A percentile compares a stretch with the other conserved stretches of the same genome.
Evolutionary conservation across 2,329 filamentous ascomycete species (phyloP).

Genomic region (Nemania serpens): DNA sequence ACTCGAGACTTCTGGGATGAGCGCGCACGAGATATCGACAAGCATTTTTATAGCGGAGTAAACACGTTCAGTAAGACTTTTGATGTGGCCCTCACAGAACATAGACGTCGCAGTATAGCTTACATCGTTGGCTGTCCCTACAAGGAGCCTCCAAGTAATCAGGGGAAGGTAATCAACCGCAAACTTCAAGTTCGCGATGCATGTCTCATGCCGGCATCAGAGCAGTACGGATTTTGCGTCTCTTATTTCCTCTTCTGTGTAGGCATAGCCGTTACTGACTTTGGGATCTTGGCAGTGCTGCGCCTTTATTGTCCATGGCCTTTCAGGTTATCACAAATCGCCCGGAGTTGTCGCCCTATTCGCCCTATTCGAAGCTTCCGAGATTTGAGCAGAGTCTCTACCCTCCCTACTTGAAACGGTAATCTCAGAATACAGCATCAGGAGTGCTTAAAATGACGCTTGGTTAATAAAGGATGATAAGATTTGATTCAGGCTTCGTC

Average conservation of each 20-base stretch:
- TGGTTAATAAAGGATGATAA: conserved; percentile 13
- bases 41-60: conserved; percentile 48
- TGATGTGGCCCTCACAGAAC: conserved; percentile 40
- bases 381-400: conserved; percentile 22
- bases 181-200: conserved; percentile 46
- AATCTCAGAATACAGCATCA: conserved; percentile 11
- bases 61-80: conserved; percentile 44
- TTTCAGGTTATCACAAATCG: conserved; percentile 38
- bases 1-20: conserved; percentile 31
- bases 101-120: conserved; percentile 37
- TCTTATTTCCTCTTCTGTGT: background rate
- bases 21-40: conserved; percentile 41
- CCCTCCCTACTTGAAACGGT: conserved; percentile 19
- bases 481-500: conserved; percentile 18
- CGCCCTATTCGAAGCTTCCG: conserved; percentile 23
- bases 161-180: conserved; percentile 33
- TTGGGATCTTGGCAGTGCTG: conserved; percentile 27
- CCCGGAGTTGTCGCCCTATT: conserved; percentile 24
- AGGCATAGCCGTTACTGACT: background rate
- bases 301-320: conserved; percentile 50
- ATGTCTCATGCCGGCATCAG: conserved; percentile 43
- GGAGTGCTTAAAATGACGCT: conserved; percentile 11
- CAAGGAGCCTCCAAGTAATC: conserved; percentile 40
- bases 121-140: conserved; percentile 46
- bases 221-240: conserved; percentile 38